Percentiles rank a stretch among this genome's conserved stretches.
Evolutionary conservation across 2,329 filamentous ascomycete genomes (phyloP).

Genomic region (Scedosporium minutisporum): DNA sequence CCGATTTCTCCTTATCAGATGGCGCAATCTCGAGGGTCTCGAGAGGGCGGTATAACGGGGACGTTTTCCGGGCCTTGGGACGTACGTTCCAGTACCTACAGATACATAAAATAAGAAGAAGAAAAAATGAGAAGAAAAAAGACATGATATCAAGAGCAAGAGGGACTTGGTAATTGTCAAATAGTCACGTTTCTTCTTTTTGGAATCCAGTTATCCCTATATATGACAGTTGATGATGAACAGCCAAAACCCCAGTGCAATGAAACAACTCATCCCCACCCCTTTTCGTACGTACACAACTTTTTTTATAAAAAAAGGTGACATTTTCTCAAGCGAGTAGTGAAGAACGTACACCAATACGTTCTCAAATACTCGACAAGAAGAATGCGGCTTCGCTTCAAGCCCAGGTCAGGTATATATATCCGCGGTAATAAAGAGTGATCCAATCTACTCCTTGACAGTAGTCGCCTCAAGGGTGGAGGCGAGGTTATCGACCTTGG

Average conservation of each 20-base stretch:
- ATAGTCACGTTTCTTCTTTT: neutral
- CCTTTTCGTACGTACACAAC: neutral
- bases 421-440: neutral
- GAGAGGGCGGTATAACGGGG: no score
- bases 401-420: neutral
- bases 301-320: neutral
- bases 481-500: conserved; percentile 45
- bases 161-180: neutral
- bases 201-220: neutral
- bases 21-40: neutral
- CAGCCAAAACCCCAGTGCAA: neutral
- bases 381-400: no score
- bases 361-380: neutral
- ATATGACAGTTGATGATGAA: conserved; percentile 1
- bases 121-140: neutral
- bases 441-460: conserved; percentile 15
- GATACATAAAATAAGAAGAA: neutral
- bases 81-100: no score
- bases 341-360: neutral
- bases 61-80: no score
- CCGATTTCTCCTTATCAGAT: neutral
- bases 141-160: neutral
- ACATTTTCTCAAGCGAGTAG: neutral
- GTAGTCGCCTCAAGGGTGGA: conserved; percentile 41
- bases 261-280: neutral